Conservation (phyloP, 2,329 filamentous ascomycete genomes). For the Helminthosporium solani region DNA sequence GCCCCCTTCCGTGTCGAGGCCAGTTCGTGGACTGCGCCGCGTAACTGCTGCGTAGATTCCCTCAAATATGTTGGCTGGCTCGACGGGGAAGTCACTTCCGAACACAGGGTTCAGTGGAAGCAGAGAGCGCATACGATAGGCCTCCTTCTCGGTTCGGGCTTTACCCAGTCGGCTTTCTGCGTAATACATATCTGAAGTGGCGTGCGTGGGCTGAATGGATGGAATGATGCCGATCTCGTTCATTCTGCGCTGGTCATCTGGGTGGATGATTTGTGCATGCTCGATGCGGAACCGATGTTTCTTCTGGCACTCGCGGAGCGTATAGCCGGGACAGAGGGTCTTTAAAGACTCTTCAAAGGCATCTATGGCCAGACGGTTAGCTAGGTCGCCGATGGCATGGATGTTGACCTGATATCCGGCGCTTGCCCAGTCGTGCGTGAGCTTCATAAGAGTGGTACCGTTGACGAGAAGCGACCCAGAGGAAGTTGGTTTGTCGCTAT, state of each 20-base stretch:
- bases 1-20: slow-evolving; percentile 46
- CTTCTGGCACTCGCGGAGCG: slow-evolving; percentile 52
- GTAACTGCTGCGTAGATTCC: slow-evolving; percentile 69
- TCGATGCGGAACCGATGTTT: slow-evolving; percentile 65
- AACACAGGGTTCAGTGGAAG: slow-evolving; percentile 58
- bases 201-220: slow-evolving; percentile 70
- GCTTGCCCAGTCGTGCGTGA: slow-evolving; percentile 60
- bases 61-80: slow-evolving; percentile 66
- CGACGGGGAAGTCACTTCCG: slow-evolving; percentile 71
- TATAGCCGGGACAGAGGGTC: slow-evolving; percentile 51
- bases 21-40: slow-evolving; percentile 57
- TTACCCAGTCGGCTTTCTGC: slow-evolving; percentile 61
- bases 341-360: slow-evolving; percentile 60
- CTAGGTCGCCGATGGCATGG: slow-evolving; percentile 70
- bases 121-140: slow-evolving; percentile 67
- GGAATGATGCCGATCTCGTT: slow-evolving; percentile 62
- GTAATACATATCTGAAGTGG: slow-evolving; percentile 70
- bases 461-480: slow-evolving; percentile 68
- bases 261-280: slow-evolving; percentile 70
- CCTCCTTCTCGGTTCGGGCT: slow-evolving; percentile 55
- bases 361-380: slow-evolving; percentile 65
- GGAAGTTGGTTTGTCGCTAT: slow-evolving; percentile 62
- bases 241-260: slow-evolving; percentile 63
- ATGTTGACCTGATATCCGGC: slow-evolving; percentile 69
- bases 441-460: slow-evolving; percentile 56